These are phyloP conservation scores for Cryphonectria japonica DNA, from an alignment of 2,329 filamentous ascomycete species.

Conservation along the genomic window DNA sequence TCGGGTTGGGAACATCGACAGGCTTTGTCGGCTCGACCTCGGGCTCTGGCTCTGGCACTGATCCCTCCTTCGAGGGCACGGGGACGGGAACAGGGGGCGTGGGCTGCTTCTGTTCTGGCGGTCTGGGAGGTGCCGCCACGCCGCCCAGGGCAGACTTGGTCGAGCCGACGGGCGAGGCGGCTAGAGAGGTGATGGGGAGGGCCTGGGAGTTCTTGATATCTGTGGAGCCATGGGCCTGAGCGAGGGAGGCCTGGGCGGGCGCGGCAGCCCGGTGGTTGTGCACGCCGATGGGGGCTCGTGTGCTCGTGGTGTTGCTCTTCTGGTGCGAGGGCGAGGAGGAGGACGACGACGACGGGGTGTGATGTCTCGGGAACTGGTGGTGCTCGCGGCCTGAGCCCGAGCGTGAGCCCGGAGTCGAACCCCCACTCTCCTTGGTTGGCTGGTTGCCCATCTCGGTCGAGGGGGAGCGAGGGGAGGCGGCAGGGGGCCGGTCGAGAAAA, in stretches of 20 bases:
- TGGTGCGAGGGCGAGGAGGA: constrained; percentile 37
- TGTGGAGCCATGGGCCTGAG: constrained; percentile 63
- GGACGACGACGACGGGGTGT: constrained; percentile 33
- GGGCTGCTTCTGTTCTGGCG: constrained; percentile 22
- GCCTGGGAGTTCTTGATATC: constrained; percentile 50
- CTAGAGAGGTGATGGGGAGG: constrained; percentile 53
- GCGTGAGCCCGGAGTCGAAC: constrained; percentile 39
- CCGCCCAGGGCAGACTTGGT: constrained; percentile 31
- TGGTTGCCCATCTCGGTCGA: constrained; percentile 49
- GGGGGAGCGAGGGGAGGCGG: constrained; percentile 28
- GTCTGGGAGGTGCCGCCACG: constrained; percentile 14
- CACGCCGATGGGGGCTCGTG: constrained; percentile 57
- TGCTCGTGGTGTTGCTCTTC: constrained; percentile 44
- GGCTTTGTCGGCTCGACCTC: constrained; percentile 39
- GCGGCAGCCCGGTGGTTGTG: constrained; percentile 61
- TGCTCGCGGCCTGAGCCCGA: constrained; percentile 34
- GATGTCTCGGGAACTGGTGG: constrained; percentile 29
- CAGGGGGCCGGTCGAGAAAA: constrained; percentile 6
- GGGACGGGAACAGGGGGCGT: constrained; percentile 1
- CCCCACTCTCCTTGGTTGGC: constrained; percentile 39
- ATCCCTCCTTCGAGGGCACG: constrained; percentile 11
- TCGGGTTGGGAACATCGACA: constrained; percentile 41
- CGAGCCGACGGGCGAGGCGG: constrained; percentile 45
- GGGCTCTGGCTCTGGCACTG: constrained; percentile 9
- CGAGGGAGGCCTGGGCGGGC: constrained; percentile 64